These are phyloP conservation scores for Globisporangium megalacanthum DNA, from an alignment of 352 stramenopile genomes.

Conservation along the genomic window DNA sequence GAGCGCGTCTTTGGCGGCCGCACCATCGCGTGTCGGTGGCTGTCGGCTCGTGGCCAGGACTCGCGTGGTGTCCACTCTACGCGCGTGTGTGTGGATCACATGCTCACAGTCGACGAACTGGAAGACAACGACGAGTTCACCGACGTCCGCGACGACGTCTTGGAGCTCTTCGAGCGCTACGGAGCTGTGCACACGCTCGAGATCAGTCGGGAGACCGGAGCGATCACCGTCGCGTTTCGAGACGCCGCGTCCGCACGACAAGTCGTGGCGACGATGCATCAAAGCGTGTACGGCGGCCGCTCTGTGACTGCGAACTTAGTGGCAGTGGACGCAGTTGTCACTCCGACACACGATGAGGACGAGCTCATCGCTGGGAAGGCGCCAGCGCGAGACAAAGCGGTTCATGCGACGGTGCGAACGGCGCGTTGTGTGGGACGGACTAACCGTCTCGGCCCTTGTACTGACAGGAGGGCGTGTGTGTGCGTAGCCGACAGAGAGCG, in stretches of 20 bases:
- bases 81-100: constrained; percentile 3
- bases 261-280: constrained; percentile 1
- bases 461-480: background rate
- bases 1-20: constrained; percentile 6
- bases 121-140: constrained; percentile 8
- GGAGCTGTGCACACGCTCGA: background rate
- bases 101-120: constrained; percentile 10
- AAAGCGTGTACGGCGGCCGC: constrained; percentile 5
- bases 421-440: background rate
- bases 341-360: background rate
- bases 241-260: background rate
- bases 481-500: constrained; percentile 2
- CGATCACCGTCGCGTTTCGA: constrained; percentile 3
- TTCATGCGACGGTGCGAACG: background rate
- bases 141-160: constrained; percentile 5
- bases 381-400: background rate
- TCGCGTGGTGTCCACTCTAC: background rate
- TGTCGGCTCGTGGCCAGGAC: background rate
- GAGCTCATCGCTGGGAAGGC: background rate
- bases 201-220: constrained; percentile 4
- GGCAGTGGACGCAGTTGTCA: background rate
- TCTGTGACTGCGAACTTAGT: background rate
- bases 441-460: background rate
- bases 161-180: background rate
- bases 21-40: constrained; percentile 5